Evolutionary conservation across 495 filamentous ascomycete species (phyloP).

Genomic region (Lophiotrema nucula): DNA sequence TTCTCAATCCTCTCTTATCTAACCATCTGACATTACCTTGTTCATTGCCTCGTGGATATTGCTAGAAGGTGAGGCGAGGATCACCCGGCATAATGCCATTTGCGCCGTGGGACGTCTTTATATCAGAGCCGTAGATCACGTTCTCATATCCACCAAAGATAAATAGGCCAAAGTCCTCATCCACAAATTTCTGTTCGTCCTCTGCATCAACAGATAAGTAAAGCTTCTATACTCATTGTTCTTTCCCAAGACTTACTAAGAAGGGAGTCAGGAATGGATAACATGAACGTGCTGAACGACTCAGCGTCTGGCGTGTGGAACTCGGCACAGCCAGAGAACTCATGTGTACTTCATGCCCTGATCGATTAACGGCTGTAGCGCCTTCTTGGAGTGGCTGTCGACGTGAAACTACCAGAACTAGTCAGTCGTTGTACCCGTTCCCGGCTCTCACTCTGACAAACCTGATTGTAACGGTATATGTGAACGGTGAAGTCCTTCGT

Average conservation of each 20-base stretch:
- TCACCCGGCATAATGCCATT: background rate
- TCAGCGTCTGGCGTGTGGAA: background rate
- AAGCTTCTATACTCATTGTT: too few relatives aligned
- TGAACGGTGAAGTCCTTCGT: background rate
- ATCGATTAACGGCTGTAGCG: background rate
- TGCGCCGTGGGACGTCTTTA: background rate
- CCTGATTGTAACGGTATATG: background rate
- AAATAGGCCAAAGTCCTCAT: background rate
- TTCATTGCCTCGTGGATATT: too few relatives aligned
- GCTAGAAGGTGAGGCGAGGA: too few relatives aligned
- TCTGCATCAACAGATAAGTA: background rate
- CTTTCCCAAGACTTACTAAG: too few relatives aligned
- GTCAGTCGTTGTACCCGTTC: background rate
- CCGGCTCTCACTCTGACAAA: background rate
- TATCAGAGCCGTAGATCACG: background rate
- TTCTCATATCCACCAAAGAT: background rate
- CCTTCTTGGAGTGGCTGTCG: background rate
- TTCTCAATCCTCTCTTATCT: too few relatives aligned
- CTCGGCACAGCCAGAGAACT: background rate
- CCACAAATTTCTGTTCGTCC: background rate
- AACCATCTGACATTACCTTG: too few relatives aligned
- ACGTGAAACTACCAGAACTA: too few relatives aligned
- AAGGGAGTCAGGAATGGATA: too few relatives aligned
- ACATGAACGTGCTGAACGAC: background rate
- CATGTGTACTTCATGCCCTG: background rate